Evolutionary conservation across 257 asterid species (phyloP), one percentile per base, ranked within the genome.

Genomic region (Gentiana straminea): DNA sequence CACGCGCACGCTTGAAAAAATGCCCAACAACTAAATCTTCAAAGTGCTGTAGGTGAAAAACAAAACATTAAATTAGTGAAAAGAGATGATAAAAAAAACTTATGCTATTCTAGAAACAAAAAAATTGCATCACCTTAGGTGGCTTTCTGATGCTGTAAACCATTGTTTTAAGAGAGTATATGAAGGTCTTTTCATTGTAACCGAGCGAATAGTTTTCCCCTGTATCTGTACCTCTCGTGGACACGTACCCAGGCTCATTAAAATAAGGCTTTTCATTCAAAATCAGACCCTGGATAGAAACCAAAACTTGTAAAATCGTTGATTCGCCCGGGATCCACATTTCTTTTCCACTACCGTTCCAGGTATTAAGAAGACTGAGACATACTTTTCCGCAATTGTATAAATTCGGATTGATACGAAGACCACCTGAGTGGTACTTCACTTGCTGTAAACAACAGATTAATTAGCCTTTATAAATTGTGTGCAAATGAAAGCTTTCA

Each of bases 251-350:
- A 6, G 97, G 99, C 79, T 92, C 99, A 13, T 92, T 92, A 64
- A 78, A 92, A 74, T 58, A 92, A 70, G 99, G 99, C 58, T 84
- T 71, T n/a, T 91, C 77, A 57, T 88, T 92, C 70, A 92, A 78
- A 72, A 88, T 88, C 68, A 92, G 74, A 63, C 95, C 99, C 74
- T 88, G 99, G 44, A 92, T 86, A 47, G 99, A 92, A 47, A 92
- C 99, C 83, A 88, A 69, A 56, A 88, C 99, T 71, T 92, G 99
- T 44, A 92, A 69, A 72, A 81, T 79, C 58, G 97, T 88, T 6
- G 99, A 92, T 35, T 52, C 66, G 34, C 74, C 73, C 35, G 94
- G 84, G 65, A 83, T 75, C 99, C 99, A 92, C 71, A 66, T 83
- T 73, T 92, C 99, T 75, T 81, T 68, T 54, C 66, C 66, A 54